Evolutionary conservation across 805 yeast species (phyloP).

Genomic region (Candida incommunis): DNA sequence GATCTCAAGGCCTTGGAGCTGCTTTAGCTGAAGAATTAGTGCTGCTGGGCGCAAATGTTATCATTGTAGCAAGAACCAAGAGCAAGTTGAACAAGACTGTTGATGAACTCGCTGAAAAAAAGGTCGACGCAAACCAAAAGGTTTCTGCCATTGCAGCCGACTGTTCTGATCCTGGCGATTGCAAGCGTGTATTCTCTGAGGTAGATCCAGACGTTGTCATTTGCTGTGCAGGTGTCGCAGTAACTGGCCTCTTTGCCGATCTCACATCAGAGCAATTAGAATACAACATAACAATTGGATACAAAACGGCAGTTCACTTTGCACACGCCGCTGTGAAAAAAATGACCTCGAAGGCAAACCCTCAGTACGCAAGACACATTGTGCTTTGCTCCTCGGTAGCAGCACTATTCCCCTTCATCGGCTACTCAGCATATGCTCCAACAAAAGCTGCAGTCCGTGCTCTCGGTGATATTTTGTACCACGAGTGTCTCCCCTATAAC

Average conservation of each 20-base stretch:
- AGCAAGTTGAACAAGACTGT: conserved; percentile 40
- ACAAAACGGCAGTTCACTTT: conserved; percentile 56
- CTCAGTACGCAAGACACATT: conserved; percentile 33
- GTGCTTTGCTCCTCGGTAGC: conserved; percentile 62
- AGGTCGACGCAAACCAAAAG: conserved; percentile 20
- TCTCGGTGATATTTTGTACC: conserved; percentile 63
- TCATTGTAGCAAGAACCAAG: conserved; percentile 67
- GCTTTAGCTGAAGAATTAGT: conserved; percentile 52
- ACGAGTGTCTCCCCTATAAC: conserved; percentile 58
- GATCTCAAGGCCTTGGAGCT: conserved; percentile 86
- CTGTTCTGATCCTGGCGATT: conserved; percentile 38
- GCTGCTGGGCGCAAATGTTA: conserved; percentile 43
- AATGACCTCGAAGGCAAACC: conserved; percentile 17
- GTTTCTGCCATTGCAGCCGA: conserved; percentile 46
- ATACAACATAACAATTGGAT: conserved; percentile 53
- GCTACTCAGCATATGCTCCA: conserved; percentile 87
- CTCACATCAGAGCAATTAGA: conserved; percentile 42
- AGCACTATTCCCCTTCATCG: conserved; percentile 78
- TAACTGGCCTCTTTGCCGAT: conserved; percentile 67
- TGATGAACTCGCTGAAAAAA: conserved; percentile 24
- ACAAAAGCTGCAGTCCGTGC: conserved; percentile 70
- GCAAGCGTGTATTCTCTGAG: conserved; percentile 31
- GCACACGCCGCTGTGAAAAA: conserved; percentile 41
- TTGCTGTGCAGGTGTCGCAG: conserved; percentile 80
- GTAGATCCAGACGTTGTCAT: conserved; percentile 56